Percentiles rank a stretch among this genome's conserved stretches.
Conservation (phyloP, 345 rosid species). For the Citrus australasica region DNA sequence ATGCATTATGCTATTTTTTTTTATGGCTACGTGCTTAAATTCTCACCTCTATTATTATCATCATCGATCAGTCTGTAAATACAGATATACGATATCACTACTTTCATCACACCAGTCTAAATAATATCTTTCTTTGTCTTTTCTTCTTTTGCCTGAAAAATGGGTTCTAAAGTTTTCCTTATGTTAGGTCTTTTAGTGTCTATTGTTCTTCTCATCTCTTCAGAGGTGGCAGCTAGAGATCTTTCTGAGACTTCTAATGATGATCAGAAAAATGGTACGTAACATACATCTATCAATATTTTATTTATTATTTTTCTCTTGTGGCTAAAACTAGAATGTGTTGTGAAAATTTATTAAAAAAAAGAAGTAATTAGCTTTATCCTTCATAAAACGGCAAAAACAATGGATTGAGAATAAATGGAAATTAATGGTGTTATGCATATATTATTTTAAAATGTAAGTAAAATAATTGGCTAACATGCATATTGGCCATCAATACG, state of each 20-base stretch:
- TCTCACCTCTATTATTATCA: neutral
- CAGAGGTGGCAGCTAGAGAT: conserved; percentile 25
- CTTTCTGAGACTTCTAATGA: conserved; percentile 16
- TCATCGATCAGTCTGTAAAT: neutral
- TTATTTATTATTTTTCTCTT: too few species aligned
- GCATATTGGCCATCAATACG: too few species aligned
- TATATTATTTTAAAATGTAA: too few species aligned
- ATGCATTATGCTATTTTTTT: neutral
- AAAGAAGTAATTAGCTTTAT: too few species aligned
- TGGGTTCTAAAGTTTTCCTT: conserved; percentile 17
- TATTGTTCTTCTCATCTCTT: conserved; percentile 18
- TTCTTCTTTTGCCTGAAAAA: neutral
- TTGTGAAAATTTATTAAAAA: too few species aligned
- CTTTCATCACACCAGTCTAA: neutral
- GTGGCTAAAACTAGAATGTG: too few species aligned
- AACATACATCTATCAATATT: neutral
- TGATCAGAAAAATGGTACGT: conserved; percentile 11
- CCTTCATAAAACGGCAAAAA: too few species aligned
- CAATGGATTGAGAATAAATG: too few species aligned
- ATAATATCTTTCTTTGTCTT: neutral
- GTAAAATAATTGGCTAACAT: too few species aligned
- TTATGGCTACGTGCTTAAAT: neutral
- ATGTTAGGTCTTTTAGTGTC: conserved; percentile 5
- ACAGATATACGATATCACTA: neutral
- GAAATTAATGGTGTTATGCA: too few species aligned